Percentiles rank a stretch among this genome's conserved stretches.
phyloP scores from a whole-genome alignment of 2,329 filamentous ascomycete genomes.

The Sphaerulina populicola region DNA sequence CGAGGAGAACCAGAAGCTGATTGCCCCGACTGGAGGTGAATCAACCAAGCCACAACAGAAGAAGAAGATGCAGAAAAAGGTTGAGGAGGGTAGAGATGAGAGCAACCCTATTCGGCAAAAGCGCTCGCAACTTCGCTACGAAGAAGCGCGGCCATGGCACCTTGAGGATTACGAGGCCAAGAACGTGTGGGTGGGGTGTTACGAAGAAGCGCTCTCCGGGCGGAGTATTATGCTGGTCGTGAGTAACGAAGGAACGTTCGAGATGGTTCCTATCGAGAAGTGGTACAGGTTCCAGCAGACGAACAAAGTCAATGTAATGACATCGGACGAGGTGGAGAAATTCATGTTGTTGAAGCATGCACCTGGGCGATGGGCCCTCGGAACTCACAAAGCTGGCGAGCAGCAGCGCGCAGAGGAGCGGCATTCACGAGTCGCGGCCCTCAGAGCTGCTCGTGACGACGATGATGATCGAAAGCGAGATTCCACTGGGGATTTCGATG shows the following conservation, averaged over 20 bases:
- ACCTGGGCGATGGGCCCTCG: slow-evolving; percentile 72
- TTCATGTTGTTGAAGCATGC: slow-evolving; percentile 71
- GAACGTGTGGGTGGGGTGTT: slow-evolving; percentile 86
- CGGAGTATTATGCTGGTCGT: slow-evolving; percentile 69
- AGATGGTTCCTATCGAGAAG: slow-evolving; percentile 86
- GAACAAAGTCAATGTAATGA: slow-evolving; percentile 53
- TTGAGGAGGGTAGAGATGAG: slow-evolving; percentile 73
- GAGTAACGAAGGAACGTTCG: slow-evolving; percentile 60
- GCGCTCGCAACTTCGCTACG: slow-evolving; percentile 61
- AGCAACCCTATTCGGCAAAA: slow-evolving; percentile 64
- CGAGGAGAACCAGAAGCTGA: slow-evolving; percentile 81
- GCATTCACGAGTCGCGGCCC: slow-evolving; percentile 40
- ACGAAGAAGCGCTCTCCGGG: slow-evolving; percentile 80
- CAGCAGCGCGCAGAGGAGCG: slow-evolving; percentile 18
- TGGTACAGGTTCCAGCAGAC: slow-evolving; percentile 85
- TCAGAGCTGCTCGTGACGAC: slow-evolving; percentile 23
- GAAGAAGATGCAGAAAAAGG: slow-evolving; percentile 66
- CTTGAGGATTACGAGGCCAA: slow-evolving; percentile 93
- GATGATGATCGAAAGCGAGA: slow-evolving; percentile 38
- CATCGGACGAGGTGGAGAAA: slow-evolving; percentile 76
- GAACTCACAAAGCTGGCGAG: slow-evolving; percentile 45
- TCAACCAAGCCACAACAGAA: slow-evolving; percentile 44
- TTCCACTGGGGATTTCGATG: slow-evolving; percentile 39
- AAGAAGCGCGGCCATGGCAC: slow-evolving; percentile 94
- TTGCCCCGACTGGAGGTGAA: slow-evolving; percentile 68